Conservation (phyloP, 2,329 filamentous ascomycete species). For the Phoma sp. region DNA sequence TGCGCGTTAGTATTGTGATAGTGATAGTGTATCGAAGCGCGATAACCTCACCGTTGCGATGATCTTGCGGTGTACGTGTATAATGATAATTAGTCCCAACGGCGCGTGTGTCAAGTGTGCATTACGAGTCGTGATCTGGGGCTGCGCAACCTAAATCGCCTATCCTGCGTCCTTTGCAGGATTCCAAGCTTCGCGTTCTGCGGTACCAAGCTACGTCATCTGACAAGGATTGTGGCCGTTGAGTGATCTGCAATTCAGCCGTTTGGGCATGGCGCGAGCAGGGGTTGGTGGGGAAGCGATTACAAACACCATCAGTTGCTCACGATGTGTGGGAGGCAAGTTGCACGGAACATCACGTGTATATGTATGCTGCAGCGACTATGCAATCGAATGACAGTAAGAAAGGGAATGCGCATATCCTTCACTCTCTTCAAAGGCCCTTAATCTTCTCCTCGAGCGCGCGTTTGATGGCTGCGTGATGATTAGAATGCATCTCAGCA, state of each 20-base stretch:
- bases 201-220: constrained; percentile 12
- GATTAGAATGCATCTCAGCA: constrained; percentile 21
- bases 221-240: constrained; percentile 3
- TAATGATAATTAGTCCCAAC: constrained; percentile 1
- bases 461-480: constrained; percentile 43
- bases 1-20: neutral
- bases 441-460: constrained; percentile 47
- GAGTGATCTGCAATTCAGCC: constrained; percentile 6
- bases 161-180: constrained; percentile 9
- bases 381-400: constrained; percentile 1
- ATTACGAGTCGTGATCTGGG: constrained; percentile 2
- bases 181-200: constrained; percentile 12
- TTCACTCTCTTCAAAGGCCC: constrained; percentile 26
- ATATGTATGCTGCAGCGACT: neutral
- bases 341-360: neutral
- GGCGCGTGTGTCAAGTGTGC: neutral
- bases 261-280: constrained; percentile 2
- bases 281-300: constrained; percentile 6
- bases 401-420: neutral
- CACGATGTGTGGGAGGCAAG: neutral
- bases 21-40: neutral
- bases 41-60: neutral
- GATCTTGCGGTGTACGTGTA: neutral
- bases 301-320: neutral
- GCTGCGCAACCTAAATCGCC: neutral